Evolutionary conservation across 108 stramenopile genomes (phyloP).

Genomic region (Cylindrotheca closterium): DNA sequence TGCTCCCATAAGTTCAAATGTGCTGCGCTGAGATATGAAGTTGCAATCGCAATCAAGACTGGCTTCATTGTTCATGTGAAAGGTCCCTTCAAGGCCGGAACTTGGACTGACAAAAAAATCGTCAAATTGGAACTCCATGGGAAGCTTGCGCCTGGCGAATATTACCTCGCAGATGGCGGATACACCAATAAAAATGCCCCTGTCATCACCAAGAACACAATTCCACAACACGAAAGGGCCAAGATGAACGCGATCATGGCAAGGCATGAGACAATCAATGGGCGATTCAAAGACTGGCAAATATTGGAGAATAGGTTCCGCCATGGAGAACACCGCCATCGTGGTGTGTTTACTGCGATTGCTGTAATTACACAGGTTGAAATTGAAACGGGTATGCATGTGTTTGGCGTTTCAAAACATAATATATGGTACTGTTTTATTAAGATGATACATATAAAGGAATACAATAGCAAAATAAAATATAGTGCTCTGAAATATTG

Average conservation of each 20-base stretch:
- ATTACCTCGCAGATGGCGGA: conserved; percentile 21
- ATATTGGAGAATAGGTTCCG: conserved; percentile 9
- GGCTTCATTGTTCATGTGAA: conserved; percentile 29
- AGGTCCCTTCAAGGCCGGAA: conserved; percentile 23
- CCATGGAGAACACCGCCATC: not conserved
- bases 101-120: conserved; percentile 15
- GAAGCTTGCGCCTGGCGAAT: conserved; percentile 4
- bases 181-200: conserved; percentile 8
- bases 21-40: conserved; percentile 18
- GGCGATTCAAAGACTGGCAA: conserved; percentile 23
- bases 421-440: too few species aligned
- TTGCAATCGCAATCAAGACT: conserved; percentile 23
- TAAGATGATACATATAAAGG: too few species aligned
- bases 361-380: conserved; percentile 4
- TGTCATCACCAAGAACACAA: not conserved
- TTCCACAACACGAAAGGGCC: not conserved
- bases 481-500: too few species aligned
- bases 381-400: too few species aligned
- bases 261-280: conserved; percentile 26
- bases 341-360: not conserved
- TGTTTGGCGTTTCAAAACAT: too few species aligned
- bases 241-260: not conserved
- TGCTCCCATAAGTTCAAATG: conserved; percentile 26
- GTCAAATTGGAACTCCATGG: not conserved
- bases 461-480: too few species aligned